Conservation (phyloP, 306 rosid species). For the Ormosia emarginata region DNA sequence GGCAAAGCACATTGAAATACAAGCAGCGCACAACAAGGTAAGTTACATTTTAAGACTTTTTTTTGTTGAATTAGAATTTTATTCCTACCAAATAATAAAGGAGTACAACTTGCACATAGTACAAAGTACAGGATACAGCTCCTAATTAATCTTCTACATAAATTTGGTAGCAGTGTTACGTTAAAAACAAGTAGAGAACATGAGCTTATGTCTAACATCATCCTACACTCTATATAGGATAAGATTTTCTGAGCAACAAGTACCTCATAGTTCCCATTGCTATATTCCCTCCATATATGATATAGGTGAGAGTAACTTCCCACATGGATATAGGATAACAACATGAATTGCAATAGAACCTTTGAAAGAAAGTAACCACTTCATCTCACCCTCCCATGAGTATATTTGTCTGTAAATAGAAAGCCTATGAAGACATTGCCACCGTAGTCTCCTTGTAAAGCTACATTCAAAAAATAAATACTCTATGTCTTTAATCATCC, state of each 20-base stretch:
- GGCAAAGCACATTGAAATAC: conserved; percentile 93
- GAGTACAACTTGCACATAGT: neutral
- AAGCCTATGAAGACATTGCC: neutral
- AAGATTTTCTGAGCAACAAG: no score
- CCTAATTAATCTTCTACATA: neutral
- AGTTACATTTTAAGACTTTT: conserved; percentile 1
- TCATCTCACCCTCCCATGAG: neutral
- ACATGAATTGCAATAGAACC: neutral
- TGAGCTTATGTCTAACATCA: no score
- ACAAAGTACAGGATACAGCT: neutral
- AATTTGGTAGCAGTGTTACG: neutral
- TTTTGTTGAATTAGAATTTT: neutral
- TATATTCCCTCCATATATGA: no score
- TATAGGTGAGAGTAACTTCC: no score
- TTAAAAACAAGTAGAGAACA: neutral
- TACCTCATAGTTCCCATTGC: no score
- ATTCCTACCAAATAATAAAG: neutral
- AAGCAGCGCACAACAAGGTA: conserved; percentile 94
- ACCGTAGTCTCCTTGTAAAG: neutral
- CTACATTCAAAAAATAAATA: neutral
- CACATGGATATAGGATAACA: neutral
- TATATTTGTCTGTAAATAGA: neutral
- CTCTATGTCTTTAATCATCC: neutral
- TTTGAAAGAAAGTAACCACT: neutral
- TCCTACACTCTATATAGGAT: no score